Base-by-base conservation (phyloP, 148 eudicot genomes). In the Camellia sinensis region DNA sequence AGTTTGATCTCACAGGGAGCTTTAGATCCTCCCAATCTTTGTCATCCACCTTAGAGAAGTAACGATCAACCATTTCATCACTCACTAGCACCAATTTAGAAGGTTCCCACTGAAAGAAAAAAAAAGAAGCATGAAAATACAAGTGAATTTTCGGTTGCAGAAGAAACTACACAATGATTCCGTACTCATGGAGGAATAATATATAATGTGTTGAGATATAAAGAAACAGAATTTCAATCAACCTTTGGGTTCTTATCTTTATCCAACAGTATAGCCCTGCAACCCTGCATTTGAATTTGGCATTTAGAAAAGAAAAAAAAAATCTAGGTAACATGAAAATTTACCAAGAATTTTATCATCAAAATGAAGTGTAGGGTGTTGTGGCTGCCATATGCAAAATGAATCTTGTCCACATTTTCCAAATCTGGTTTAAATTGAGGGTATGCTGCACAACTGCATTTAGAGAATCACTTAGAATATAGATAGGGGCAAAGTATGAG, bases 201-300 rank as follows among this genome's bases (percentile, higher is more conserved):
- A n/a, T 37, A 12, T 46, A 56, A 64, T 10, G 18, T 52, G 53
- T 12, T 41, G n/a, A 29, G 37, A 18, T 41, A 46, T n/a, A 67
- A 74, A 50, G 56, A 59, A 19, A 44, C 9, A 69, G 21, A 43
- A 18, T 15, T 14, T n/a, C n/a, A 9, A 73, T 10, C 69, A 44
- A 95, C 98, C 97, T 93, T 95, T 17, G 98, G 96, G 78, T 93
- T 95, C 76, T 79, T 88, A 75, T 95, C 98, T 80, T 90, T 95
- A 83, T 95, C 98, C 77, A 90, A 15, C 62, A 95, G 85, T 78
- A 90, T 80, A 67, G 98, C 98, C 84, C 98, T 89, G 85, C 96
- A 90, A 59, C 98, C 98, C 98, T 95, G 90, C 82, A 86, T 45
- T 70, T 63, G 14, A 81, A 82, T 48, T 14, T 21, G 15, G 74